phyloP scores from a whole-genome alignment of 2,329 filamentous ascomycete genomes.

The Xylariales sp. region DNA sequence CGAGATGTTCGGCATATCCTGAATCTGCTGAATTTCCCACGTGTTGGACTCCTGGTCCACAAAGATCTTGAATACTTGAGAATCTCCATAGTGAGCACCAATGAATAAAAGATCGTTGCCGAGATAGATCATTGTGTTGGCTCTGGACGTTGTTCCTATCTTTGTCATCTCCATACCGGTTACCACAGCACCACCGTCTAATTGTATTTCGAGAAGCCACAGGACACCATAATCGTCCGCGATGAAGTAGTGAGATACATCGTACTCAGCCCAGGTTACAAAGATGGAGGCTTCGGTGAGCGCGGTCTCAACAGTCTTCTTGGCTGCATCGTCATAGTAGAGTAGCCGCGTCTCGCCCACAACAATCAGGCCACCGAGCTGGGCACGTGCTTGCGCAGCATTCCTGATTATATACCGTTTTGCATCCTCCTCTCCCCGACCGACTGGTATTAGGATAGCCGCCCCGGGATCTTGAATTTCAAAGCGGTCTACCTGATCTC shows the following conservation, averaged over 20 bases:
- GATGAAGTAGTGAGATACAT: constrained; percentile 78
- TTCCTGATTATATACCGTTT: constrained; percentile 60
- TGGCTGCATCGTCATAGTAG: constrained; percentile 78
- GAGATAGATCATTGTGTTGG: constrained; percentile 75
- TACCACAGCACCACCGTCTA: constrained; percentile 59
- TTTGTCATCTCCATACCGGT: constrained; percentile 66
- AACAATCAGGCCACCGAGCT: constrained; percentile 66
- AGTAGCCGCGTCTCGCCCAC: constrained; percentile 77
- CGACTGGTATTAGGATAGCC: constrained; percentile 59
- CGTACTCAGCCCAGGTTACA: constrained; percentile 84
- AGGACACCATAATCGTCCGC: constrained; percentile 87
- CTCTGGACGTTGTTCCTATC: constrained; percentile 66
- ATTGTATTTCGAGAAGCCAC: constrained; percentile 76
- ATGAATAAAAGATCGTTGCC: constrained; percentile 72
- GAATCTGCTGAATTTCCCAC: constrained; percentile 49
- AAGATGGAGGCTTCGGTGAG: constrained; percentile 78
- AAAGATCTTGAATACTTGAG: constrained; percentile 62
- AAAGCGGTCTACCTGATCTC: constrained; percentile 50
- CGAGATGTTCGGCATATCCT: constrained; percentile 78
- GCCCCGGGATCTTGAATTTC: constrained; percentile 52
- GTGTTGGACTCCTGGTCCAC: constrained; percentile 34
- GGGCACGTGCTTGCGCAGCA: constrained; percentile 46
- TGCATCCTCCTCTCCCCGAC: constrained; percentile 46
- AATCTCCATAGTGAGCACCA: constrained; percentile 89
- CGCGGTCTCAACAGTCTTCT: constrained; percentile 58